Percentiles rank a stretch among this genome's conserved stretches.
Evolutionary conservation across 1,284 basidiomycete genomes (phyloP).

Genomic region (Uromyces viciae-fabae): DNA sequence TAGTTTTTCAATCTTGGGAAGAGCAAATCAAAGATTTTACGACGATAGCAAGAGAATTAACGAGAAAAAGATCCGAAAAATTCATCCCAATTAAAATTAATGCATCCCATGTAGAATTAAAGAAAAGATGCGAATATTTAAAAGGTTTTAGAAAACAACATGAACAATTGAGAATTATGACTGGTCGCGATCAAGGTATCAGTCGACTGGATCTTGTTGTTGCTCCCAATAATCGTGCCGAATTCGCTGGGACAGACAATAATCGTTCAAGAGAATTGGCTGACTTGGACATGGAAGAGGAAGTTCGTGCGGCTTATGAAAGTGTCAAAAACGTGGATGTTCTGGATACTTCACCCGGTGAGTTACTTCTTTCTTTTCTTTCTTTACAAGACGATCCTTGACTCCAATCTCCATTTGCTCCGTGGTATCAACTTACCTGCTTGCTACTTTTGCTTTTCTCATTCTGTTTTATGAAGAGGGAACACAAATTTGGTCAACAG

Average conservation of each 20-base stretch:
- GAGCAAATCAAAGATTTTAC: conserved; percentile 97
- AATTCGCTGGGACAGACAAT: conserved; percentile 57
- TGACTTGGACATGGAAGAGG: conserved; percentile 86
- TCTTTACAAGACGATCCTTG: too few relatives aligned
- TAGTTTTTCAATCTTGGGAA: conserved; percentile 92
- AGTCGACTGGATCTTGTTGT: conserved; percentile 63
- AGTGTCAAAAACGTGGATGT: conserved; percentile 93
- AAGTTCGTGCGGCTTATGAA: conserved; percentile 91
- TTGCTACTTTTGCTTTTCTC: background rate
- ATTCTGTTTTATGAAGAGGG: conserved; percentile 64
- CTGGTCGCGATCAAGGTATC: conserved; percentile 82
- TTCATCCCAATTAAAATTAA: conserved; percentile 97
- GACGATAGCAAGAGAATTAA: conserved; percentile 91
- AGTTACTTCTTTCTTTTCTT: conserved; percentile 49
- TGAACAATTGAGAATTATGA: conserved; percentile 95
- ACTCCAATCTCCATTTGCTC: background rate
- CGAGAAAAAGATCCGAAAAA: conserved; percentile 81
- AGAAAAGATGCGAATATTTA: conserved; percentile 81
- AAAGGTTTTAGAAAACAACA: conserved; percentile 93
- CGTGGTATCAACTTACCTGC: background rate
- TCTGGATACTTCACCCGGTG: conserved; percentile 81
- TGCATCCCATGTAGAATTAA: conserved; percentile 82
- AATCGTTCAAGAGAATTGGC: conserved; percentile 58
- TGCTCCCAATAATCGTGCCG: conserved; percentile 26
- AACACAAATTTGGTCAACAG: conserved; percentile 95